Base-by-base conservation (phyloP, 805 yeast species). In the Yarrowia sp. region DNA sequence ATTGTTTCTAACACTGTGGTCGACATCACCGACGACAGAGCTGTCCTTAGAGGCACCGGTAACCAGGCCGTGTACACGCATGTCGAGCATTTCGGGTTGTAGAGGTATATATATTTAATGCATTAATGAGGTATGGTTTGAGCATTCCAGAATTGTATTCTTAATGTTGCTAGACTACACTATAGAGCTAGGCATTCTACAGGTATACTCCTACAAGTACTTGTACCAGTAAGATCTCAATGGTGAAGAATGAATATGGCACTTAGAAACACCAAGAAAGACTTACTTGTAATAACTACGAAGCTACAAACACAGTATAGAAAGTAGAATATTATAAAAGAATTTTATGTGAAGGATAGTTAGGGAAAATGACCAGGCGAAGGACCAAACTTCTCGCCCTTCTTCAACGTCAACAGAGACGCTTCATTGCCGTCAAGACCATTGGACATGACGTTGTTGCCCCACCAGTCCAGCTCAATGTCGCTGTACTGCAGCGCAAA, bases 391-490 rank as follows among this genome's bases (percentile, higher is more conserved):
- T 10, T 16, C 39, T 35, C 39, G 21, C 39, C 39, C 39, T 35
- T 35, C 21, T 35, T 35, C 6, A 35, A 22, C 6, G 3, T 35
- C 14, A 35, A 8, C 8, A 35, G 22, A 8, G 39, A 10, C 6
- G 39, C 22, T 7, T 8, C 27, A 7, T 12, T 14, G 22, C 41
- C 41, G 32, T 49, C 58, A 32, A 32, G 41, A 22, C 58, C 58
- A 9, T 14, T 18, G n/a, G 16, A 21, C 18, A 59, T 39, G 16
- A 65, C 67, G 6, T 55, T 61, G 56, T 81, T 81, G 2, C 84
- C 84, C 84, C 84, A 80, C 83, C 84, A 80, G 19, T 73, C 63
- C 1, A 78, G 6, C 66, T 66, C 7, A 9, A 66, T 69, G 16
- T 69, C 67, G 10, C 72, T 70, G 61, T 71, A 75, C 62, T 72